Evolutionary conservation across 345 rosid genomes (phyloP).

Genomic region (Punica granatum): DNA sequence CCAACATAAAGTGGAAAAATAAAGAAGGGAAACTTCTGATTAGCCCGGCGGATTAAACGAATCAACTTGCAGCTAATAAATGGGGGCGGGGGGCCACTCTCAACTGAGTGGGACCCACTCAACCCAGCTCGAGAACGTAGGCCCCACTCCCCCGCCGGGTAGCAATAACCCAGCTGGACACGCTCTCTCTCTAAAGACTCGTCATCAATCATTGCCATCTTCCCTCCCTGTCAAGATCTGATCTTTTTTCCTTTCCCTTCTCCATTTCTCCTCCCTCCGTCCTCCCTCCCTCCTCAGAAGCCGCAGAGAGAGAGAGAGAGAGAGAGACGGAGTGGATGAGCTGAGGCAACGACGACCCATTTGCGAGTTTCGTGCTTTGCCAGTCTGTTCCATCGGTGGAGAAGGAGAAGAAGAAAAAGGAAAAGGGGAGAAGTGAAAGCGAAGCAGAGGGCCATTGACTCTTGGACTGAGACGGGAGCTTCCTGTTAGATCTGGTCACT

Average conservation of each 20-base stretch:
- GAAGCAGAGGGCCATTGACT: neutral
- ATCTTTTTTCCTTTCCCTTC: too few relatives aligned
- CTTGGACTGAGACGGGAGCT: neutral
- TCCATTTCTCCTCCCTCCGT: neutral
- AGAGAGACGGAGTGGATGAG: neutral
- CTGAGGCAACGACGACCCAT: neutral
- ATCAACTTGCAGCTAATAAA: neutral
- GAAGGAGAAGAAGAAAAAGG: neutral
- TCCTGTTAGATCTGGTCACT: conserved; percentile 3
- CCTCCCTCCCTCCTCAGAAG: neutral
- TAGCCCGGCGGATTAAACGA: neutral
- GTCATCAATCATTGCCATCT: neutral
- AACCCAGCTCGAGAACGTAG: neutral
- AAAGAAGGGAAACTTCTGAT: neutral
- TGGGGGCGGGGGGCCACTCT: neutral
- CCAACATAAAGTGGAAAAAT: too few relatives aligned
- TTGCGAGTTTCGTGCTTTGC: neutral
- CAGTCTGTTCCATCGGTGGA: neutral
- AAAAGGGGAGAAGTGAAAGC: too few relatives aligned
- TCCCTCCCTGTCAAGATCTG: neutral
- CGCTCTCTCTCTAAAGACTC: neutral
- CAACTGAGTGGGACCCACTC: neutral
- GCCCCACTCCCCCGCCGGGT: neutral
- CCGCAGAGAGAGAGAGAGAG: neutral
- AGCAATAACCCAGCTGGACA: neutral